Evolutionary conservation across 768 basidiomycete genomes (phyloP).

Genomic region (Russula lepida): DNA sequence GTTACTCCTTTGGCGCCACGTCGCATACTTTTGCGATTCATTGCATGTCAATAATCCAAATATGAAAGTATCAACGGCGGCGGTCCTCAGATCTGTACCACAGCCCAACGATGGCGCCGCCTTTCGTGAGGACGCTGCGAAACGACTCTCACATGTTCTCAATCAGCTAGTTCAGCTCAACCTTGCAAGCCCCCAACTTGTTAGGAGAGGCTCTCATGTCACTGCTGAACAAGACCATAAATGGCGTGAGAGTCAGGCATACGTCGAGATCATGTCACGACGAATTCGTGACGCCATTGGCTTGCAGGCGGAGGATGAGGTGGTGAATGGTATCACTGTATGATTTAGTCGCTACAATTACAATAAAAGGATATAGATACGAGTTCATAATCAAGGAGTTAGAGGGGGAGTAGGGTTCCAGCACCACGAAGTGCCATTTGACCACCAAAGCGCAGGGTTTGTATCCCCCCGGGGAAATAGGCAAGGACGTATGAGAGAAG

Average conservation of each 20-base stretch:
- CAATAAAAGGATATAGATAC: slow-evolving; percentile 8
- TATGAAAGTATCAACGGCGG: slow-evolving; percentile 35
- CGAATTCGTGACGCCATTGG: slow-evolving; percentile 59
- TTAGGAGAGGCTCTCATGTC: slow-evolving; percentile 16
- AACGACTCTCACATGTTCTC: slow-evolving; percentile 47
- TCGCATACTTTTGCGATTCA: slow-evolving; percentile 52
- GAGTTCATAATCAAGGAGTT: slow-evolving; percentile 16
- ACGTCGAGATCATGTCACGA: slow-evolving; percentile 69
- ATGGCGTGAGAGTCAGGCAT: slow-evolving; percentile 57
- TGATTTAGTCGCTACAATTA: slow-evolving; percentile 4
- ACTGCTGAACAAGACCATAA: slow-evolving; percentile 34
- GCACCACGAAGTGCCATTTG: slow-evolving; percentile 79
- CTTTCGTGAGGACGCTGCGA: slow-evolving; percentile 50
- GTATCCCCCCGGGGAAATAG: slow-evolving; percentile 88
- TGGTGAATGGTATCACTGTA: slow-evolving; percentile 13
- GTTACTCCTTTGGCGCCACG: slow-evolving; percentile 73
- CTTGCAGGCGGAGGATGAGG: slow-evolving; percentile 34
- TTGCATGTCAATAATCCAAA: slow-evolving; percentile 32
- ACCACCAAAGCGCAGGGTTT: slow-evolving; percentile 72
- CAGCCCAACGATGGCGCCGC: slow-evolving; percentile 43
- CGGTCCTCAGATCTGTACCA: slow-evolving; percentile 50
- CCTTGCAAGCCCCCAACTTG: slow-evolving; percentile 31
- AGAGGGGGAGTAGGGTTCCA: slow-evolving; percentile 74
- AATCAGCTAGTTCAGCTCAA: slow-evolving; percentile 47
- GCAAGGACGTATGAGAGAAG: slow-evolving; percentile 85